Percentiles rank a stretch among this genome's conserved stretches.
Conservation (phyloP, 495 filamentous ascomycete species). For the Neurospora sublineolata region DNA sequence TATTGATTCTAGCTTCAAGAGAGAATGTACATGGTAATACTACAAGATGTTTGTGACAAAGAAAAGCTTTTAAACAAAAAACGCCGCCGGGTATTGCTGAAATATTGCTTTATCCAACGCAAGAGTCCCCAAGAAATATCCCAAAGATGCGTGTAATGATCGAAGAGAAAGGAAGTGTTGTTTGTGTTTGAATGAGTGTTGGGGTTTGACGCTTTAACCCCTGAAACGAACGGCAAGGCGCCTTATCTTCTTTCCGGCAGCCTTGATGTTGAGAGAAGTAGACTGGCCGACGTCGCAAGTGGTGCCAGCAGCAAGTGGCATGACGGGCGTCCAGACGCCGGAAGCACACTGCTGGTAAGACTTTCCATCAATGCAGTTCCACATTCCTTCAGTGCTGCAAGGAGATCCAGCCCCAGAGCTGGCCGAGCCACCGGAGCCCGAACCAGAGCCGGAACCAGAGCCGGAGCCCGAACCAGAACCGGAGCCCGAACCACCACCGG, state of each 20-base stretch:
- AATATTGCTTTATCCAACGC: background rate
- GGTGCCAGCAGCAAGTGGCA: constrained; percentile 28
- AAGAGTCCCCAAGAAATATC: background rate
- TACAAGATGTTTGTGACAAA: background rate
- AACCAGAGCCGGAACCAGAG: constrained; percentile 9
- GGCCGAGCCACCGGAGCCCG: constrained; percentile 11
- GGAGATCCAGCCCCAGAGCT: constrained; percentile 18
- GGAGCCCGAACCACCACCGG: background rate
- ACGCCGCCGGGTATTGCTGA: background rate
- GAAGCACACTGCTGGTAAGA: constrained; percentile 35
- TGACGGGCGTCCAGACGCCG: constrained; percentile 30
- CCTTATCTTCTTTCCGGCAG: constrained; percentile 15
- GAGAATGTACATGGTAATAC: background rate
- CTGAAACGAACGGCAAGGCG: constrained; percentile 15
- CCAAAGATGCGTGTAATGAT: background rate
- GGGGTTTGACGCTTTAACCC: constrained; percentile 10
- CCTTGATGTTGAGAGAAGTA: constrained; percentile 17
- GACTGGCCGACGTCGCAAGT: constrained; percentile 25
- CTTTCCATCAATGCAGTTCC: constrained; percentile 33
- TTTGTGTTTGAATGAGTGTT: background rate
- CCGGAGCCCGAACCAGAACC: constrained; percentile 7
- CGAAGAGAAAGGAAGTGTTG: background rate
- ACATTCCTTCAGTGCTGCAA: constrained; percentile 31
- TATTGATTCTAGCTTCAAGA: background rate
- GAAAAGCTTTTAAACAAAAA: background rate